phyloP scores from a whole-genome alignment of 176 grass and related monocot species.

The Oryza meridionalis region DNA sequence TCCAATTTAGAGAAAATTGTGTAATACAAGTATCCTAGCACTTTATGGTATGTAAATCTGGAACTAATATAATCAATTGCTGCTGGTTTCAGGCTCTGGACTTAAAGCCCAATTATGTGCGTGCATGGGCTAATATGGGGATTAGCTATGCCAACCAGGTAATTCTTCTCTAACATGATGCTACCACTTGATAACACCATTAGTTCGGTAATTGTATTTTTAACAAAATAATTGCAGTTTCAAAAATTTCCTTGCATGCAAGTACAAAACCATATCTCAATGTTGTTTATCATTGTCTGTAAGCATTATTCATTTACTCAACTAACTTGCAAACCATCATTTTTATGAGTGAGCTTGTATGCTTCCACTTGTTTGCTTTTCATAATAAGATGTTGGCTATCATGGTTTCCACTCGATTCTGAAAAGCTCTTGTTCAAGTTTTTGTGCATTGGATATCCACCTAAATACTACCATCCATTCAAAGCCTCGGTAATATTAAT shows the following conservation, averaged over 20 bases:
- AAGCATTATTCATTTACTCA: not conserved
- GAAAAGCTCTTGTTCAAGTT: not conserved
- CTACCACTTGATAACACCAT: not conserved
- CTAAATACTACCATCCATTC: conserved; percentile 12
- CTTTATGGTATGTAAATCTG: conserved; percentile 22
- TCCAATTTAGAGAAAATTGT: not conserved
- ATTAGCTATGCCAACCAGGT: conserved; percentile 99
- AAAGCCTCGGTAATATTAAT: not conserved
- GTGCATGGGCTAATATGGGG: conserved; percentile 99
- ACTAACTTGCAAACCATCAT: conserved; percentile 5
- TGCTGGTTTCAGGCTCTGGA: conserved; percentile 77
- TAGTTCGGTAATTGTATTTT: conserved; percentile 20
- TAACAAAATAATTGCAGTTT: conserved; percentile 27
- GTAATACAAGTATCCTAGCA: not conserved
- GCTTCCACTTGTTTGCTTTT: conserved; percentile 9
- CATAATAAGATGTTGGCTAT: not conserved
- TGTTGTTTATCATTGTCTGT: conserved; percentile 25
- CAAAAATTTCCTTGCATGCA: not conserved
- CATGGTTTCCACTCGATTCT: conserved; percentile 1
- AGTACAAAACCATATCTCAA: not conserved
- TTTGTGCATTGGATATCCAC: not conserved
- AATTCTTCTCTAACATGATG: conserved; percentile 37
- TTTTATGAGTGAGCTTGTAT: not conserved
- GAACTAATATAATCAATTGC: conserved; percentile 41
- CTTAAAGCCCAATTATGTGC: conserved; percentile 98